phyloP scores from a whole-genome alignment of 805 yeast genomes.

The Lachancea sp. region DNA sequence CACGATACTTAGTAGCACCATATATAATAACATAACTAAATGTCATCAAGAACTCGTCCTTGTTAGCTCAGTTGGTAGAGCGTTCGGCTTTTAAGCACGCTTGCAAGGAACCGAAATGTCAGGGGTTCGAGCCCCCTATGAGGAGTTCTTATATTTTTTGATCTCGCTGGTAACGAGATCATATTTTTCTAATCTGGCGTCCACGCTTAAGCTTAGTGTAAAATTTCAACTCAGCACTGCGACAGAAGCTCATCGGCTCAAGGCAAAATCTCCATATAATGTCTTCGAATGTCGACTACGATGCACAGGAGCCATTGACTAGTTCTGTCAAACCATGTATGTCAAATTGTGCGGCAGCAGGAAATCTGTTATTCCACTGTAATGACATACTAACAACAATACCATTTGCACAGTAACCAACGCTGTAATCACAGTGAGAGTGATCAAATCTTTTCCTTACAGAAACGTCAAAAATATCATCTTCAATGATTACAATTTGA shows the following conservation, averaged over 20 bases:
- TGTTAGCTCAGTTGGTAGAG: constrained; percentile 66
- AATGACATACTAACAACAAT: background rate
- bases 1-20: no score
- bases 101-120: constrained; percentile 43
- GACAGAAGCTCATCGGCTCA: background rate
- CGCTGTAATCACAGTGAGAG: constrained; percentile 76
- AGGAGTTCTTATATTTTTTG: constrained; percentile 34
- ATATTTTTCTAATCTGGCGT: background rate
- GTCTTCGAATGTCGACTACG: constrained; percentile 27
- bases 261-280: constrained; percentile 5
- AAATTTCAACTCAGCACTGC: no score
- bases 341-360: background rate
- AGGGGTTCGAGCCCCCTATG: constrained; percentile 49
- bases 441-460: constrained; percentile 86
- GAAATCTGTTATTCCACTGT: no score
- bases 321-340: constrained; percentile 60
- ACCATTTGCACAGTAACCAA: constrained; percentile 31
- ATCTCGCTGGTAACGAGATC: background rate
- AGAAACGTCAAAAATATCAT: constrained; percentile 78
- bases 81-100: constrained; percentile 56
- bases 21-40: no score
- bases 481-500: constrained; percentile 62
- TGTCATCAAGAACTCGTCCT: constrained; percentile 39
- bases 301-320: constrained; percentile 66
- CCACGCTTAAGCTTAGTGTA: no score